Conservation (phyloP, 176 grass and related monocot species). For the Hordeum vulgare region DNA sequence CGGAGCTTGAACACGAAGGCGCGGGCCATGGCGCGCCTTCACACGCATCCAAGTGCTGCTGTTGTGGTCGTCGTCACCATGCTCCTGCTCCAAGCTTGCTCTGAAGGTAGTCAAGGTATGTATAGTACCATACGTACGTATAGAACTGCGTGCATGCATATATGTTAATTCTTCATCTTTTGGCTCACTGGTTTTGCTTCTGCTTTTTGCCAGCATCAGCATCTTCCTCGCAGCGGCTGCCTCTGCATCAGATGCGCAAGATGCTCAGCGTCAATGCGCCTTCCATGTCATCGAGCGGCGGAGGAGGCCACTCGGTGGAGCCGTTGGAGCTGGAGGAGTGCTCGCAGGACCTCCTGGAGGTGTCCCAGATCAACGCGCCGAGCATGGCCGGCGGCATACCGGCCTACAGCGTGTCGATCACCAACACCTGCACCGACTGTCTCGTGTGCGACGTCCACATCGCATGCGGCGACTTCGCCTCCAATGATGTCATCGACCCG, state of each 20-base stretch:
- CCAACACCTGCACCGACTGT: neutral
- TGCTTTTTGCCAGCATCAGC: neutral
- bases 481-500: constrained; percentile 15
- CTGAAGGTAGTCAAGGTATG: neutral
- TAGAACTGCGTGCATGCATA: neutral
- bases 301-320: neutral
- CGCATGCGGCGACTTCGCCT: constrained; percentile 13
- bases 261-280: neutral
- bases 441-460: constrained; percentile 15
- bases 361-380: neutral
- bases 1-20: neutral
- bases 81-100: neutral
- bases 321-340: neutral
- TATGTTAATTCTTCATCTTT: neutral
- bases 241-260: neutral
- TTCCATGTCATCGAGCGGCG: neutral
- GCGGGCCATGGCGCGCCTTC: neutral
- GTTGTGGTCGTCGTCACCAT: neutral
- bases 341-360: neutral
- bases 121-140: no score
- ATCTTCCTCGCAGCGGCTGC: neutral
- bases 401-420: constrained; percentile 3
- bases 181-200: neutral
- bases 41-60: neutral
- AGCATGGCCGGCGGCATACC: neutral